Evolutionary conservation across 768 basidiomycete species (phyloP).

Genomic region (Dentipellis sp.): DNA sequence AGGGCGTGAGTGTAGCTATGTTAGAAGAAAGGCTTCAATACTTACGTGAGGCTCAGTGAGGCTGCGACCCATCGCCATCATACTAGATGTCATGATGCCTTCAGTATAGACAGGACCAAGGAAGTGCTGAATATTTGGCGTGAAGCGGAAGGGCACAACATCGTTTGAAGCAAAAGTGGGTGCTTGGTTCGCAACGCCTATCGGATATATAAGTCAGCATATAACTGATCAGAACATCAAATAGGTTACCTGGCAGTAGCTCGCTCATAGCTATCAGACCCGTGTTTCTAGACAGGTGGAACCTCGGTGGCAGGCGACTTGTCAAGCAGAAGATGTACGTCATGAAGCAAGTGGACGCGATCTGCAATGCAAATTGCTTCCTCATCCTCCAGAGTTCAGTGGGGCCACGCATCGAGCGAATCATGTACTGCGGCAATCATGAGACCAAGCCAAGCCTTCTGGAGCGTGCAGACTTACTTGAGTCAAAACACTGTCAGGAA

Average conservation of each 20-base stretch:
- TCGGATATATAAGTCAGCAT: background rate
- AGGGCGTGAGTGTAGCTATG: background rate
- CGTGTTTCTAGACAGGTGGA: slow-evolving; percentile 83
- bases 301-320: slow-evolving; percentile 74
- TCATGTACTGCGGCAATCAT: slow-evolving; percentile 65
- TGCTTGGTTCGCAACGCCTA: slow-evolving; percentile 31
- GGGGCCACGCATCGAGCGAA: slow-evolving; percentile 72
- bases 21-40: slow-evolving; percentile 1
- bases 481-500: slow-evolving; percentile 81
- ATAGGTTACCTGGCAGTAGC: slow-evolving; percentile 64
- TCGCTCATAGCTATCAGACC: slow-evolving; percentile 93
- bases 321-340: slow-evolving; percentile 81
- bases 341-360: slow-evolving; percentile 86
- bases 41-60: slow-evolving; percentile 87
- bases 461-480: slow-evolving; percentile 40
- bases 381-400: slow-evolving; percentile 93
- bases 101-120: slow-evolving; percentile 84
- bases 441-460: slow-evolving; percentile 1
- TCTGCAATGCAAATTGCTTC: slow-evolving; percentile 90
- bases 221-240: background rate
- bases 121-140: slow-evolving; percentile 93
- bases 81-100: slow-evolving; percentile 76
- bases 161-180: slow-evolving; percentile 71
- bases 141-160: slow-evolving; percentile 92
- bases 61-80: slow-evolving; percentile 86